These are phyloP conservation scores for Scutellaria barbata DNA, from an alignment of 257 asterid species.

Conservation along the genomic window DNA sequence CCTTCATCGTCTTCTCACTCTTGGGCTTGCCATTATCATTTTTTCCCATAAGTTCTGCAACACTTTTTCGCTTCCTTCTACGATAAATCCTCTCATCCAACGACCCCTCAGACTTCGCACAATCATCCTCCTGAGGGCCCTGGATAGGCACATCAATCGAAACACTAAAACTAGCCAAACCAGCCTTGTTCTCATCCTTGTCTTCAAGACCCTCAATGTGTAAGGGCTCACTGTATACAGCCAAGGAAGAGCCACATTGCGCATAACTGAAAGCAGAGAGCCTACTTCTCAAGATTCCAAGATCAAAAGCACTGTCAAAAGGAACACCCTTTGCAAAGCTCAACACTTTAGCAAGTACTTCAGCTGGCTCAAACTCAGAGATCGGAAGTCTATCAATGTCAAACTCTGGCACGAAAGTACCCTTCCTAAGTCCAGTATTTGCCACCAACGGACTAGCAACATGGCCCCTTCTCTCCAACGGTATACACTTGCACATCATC, in stretches of 20 bases:
- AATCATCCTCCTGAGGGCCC: conserved; percentile 50
- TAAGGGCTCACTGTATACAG: conserved; percentile 46
- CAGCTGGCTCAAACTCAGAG: conserved; percentile 48
- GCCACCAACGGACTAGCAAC: conserved; percentile 46
- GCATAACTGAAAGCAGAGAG: conserved; percentile 63
- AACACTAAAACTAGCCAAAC: conserved; percentile 25
- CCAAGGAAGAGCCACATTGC: conserved; percentile 44
- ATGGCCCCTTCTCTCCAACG: conserved; percentile 37
- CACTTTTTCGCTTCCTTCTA: conserved; percentile 69
- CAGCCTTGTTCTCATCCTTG: conserved; percentile 13
- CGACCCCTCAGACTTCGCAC: conserved; percentile 31
- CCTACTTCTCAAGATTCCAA: conserved; percentile 57
- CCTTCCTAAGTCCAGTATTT: conserved; percentile 63
- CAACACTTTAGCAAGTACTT: conserved; percentile 43
- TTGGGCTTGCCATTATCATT: conserved; percentile 22
- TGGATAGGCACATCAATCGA: conserved; percentile 47
- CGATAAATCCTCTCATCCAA: conserved; percentile 42
- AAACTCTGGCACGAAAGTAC: conserved; percentile 60
- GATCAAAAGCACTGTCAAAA: conserved; percentile 48
- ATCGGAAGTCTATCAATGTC: conserved; percentile 45
- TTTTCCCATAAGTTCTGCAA: conserved; percentile 64
- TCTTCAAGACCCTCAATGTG: conserved; percentile 75
- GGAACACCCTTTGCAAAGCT: conserved; percentile 36
- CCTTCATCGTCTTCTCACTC: conserved; percentile 25
- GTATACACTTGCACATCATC: conserved; percentile 58